phyloP scores from a whole-genome alignment of 1,284 basidiomycete species.

The Leccinum glutinopallens region DNA sequence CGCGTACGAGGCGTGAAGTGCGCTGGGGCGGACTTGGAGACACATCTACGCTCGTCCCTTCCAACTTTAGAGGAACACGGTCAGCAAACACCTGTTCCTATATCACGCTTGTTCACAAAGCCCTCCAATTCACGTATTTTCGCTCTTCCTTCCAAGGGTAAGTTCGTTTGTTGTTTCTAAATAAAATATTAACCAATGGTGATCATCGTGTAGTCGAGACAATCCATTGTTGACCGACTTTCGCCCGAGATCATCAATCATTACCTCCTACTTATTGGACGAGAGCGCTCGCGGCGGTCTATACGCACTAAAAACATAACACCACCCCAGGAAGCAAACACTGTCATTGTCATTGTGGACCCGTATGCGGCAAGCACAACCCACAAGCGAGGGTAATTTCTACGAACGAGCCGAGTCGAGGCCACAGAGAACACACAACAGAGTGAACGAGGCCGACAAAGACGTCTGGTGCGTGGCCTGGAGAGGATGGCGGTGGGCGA shows the following conservation, averaged over 20 bases:
- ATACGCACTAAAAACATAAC: not conserved
- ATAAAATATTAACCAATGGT: not conserved
- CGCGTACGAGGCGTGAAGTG: constrained; percentile 50
- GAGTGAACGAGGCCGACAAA: not conserved
- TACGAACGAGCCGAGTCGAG: not conserved
- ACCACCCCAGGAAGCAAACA: not conserved
- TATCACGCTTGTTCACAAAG: constrained; percentile 83
- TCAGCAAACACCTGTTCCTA: constrained; percentile 83
- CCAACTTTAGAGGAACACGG: constrained; percentile 79
- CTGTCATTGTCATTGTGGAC: no score
- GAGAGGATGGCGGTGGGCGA: not conserved
- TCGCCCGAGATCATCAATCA: not conserved
- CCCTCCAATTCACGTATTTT: constrained; percentile 86
- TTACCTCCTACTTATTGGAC: not conserved
- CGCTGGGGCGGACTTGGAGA: constrained; percentile 41
- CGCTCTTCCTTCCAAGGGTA: constrained; percentile 75
- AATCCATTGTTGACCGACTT: not conserved
- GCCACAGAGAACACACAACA: not conserved
- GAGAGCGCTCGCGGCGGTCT: not conserved
- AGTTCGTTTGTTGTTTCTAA: not conserved
- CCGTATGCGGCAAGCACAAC: no score
- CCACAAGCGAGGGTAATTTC: not conserved
- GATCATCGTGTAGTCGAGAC: not conserved
- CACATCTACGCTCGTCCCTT: constrained; percentile 54
- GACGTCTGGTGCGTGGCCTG: not conserved